A percentile compares a stretch with the other conserved stretches of the same genome.
Conservation (phyloP, 2,329 filamentous ascomycete genomes). For the Corynespora cassiicola region DNA sequence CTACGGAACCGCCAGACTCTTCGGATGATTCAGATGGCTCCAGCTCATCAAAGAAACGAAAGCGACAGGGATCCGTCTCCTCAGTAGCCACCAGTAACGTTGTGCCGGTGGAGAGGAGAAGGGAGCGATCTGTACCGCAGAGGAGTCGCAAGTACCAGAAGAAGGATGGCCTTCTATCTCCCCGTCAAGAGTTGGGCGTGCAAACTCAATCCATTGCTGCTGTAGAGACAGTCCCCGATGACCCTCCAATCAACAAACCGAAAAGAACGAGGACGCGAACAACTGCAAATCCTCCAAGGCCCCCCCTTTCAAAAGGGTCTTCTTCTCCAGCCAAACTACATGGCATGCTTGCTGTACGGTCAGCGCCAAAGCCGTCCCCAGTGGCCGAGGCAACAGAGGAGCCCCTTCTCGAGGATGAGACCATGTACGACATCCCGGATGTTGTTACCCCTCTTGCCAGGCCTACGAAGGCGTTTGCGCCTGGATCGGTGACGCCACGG, state of each 20-base stretch:
- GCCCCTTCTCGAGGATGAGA: conserved; percentile 32
- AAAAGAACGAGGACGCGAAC: conserved; percentile 33
- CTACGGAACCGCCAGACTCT: conserved; percentile 17
- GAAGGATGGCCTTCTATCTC: conserved; percentile 27
- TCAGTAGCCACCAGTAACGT: conserved; percentile 17
- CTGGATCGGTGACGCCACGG: conserved; percentile 43
- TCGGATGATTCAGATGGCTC: conserved; percentile 35
- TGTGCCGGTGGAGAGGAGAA: conserved; percentile 5
- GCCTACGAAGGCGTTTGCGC: conserved; percentile 11
- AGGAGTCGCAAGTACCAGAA: conserved; percentile 35
- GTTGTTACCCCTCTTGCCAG: conserved; percentile 26
- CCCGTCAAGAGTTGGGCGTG: conserved; percentile 11
- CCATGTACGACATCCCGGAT: conserved; percentile 44
- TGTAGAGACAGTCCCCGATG: conserved; percentile 3
- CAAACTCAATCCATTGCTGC: background rate
- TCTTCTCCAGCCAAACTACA: conserved; percentile 42
- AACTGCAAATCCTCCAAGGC: conserved; percentile 19
- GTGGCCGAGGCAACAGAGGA: conserved; percentile 17
- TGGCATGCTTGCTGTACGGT: conserved; percentile 36
- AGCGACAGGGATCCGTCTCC: conserved; percentile 29
- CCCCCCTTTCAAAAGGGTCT: conserved; percentile 30
- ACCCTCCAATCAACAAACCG: conserved; percentile 26
- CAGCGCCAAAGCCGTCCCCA: conserved; percentile 20
- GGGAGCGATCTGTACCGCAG: conserved; percentile 16
- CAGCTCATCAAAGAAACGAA: conserved; percentile 37